phyloP scores from a whole-genome alignment of 1,139 yeast species.

The Schwanniomyces etchellsii region DNA sequence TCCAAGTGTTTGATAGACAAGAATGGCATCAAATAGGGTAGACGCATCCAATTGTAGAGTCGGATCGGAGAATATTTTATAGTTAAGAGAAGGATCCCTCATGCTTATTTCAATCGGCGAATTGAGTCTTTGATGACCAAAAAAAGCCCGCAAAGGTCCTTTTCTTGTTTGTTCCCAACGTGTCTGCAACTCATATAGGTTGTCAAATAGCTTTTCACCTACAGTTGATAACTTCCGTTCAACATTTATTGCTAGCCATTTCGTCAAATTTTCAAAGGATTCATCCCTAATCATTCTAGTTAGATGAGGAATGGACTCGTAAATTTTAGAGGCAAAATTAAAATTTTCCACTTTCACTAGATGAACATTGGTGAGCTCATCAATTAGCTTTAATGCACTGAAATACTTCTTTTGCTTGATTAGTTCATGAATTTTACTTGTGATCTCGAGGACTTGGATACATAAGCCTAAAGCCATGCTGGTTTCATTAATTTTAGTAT shows the following conservation, averaged over 20 bases:
- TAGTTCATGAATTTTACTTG: constrained; percentile 80
- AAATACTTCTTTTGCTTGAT: constrained; percentile 73
- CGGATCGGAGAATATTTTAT: constrained; percentile 42
- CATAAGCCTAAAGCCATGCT: constrained; percentile 59
- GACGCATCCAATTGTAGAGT: constrained; percentile 51
- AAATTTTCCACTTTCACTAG: constrained; percentile 67
- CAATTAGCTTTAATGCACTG: constrained; percentile 79
- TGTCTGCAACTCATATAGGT: constrained; percentile 48
- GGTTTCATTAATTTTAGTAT: constrained; percentile 59
- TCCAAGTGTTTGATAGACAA: constrained; percentile 74
- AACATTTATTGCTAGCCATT: constrained; percentile 60
- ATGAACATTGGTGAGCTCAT: constrained; percentile 64
- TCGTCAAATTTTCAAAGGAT: constrained; percentile 65
- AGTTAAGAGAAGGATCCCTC: constrained; percentile 47
- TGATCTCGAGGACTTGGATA: constrained; percentile 76
- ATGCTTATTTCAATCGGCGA: constrained; percentile 80
- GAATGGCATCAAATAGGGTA: constrained; percentile 74
- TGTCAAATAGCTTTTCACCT: constrained; percentile 54
- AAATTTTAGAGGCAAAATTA: constrained; percentile 68
- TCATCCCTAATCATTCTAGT: constrained; percentile 74
- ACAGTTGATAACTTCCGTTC: constrained; percentile 58
- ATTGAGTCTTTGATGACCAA: constrained; percentile 64
- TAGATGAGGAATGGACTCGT: constrained; percentile 73
- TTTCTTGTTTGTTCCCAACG: constrained; percentile 48
- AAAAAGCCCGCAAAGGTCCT: constrained; percentile 24